Percentiles rank a stretch among this genome's conserved stretches.
These are phyloP conservation scores for Diutina ranongensis DNA, from an alignment of 1,139 yeast species.

Conservation along the genomic window DNA sequence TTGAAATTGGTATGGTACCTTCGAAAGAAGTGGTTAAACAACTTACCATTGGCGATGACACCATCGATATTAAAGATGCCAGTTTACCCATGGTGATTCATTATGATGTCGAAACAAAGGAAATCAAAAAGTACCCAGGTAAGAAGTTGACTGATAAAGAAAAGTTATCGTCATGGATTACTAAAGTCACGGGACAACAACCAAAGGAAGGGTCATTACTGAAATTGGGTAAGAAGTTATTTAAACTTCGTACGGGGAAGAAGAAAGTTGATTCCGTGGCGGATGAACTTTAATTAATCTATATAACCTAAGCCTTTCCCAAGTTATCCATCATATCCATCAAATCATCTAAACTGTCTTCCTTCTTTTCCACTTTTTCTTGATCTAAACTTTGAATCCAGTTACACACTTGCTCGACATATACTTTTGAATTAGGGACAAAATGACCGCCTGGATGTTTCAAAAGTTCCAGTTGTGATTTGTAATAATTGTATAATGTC, in stretches of 20 bases:
- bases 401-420: constrained; percentile 43
- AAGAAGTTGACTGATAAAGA: constrained; percentile 21
- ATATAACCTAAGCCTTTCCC: constrained; percentile 8
- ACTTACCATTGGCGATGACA: constrained; percentile 14
- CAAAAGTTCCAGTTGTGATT: constrained; percentile 34
- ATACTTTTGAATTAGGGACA: constrained; percentile 61
- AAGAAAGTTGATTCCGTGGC: constrained; percentile 11
- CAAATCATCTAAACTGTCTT: constrained; percentile 9
- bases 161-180: constrained; percentile 26
- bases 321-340: constrained; percentile 10
- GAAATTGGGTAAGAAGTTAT: constrained; percentile 20
- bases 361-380: constrained; percentile 11
- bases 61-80: constrained; percentile 14
- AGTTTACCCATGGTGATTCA: constrained; percentile 22
- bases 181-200: constrained; percentile 15
- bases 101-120: constrained; percentile 11
- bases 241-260: constrained; percentile 19
- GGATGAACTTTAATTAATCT: neutral
- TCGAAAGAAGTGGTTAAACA: constrained; percentile 8
- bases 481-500: constrained; percentile 42
- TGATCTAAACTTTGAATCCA: constrained; percentile 32
- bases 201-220: constrained; percentile 33
- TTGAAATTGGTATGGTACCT: constrained; percentile 21
- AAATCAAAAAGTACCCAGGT: constrained; percentile 15
- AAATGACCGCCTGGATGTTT: constrained; percentile 83